Conservation (phyloP, 2,329 filamentous ascomycete species). For the Neonectria sp. region DNA sequence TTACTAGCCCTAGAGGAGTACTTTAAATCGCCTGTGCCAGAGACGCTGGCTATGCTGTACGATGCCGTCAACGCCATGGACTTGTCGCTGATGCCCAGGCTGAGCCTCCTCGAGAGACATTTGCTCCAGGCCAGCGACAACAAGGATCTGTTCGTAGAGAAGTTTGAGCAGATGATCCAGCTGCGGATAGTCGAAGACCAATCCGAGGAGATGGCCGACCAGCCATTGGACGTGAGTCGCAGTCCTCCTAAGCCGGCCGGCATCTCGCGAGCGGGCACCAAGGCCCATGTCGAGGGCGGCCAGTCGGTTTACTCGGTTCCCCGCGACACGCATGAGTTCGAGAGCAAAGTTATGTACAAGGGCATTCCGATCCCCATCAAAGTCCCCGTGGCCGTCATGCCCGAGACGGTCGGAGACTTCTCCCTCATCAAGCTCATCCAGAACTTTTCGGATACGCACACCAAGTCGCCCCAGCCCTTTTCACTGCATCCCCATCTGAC, state of each 20-base stretch:
- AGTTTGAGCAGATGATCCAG: conserved; percentile 95
- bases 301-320: conserved; percentile 81
- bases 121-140: conserved; percentile 92
- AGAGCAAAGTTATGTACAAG: conserved; percentile 95
- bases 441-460: conserved; percentile 88
- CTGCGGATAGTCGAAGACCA: conserved; percentile 81
- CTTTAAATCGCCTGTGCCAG: conserved; percentile 90
- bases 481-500: conserved; percentile 91
- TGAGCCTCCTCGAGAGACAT: conserved; percentile 87
- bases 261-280: conserved; percentile 74
- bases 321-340: conserved; percentile 97
- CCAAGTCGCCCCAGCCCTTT: conserved; percentile 88
- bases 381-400: conserved; percentile 92
- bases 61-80: conserved; percentile 98
- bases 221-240: conserved; percentile 58
- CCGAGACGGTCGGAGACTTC: conserved; percentile 97
- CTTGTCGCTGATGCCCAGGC: conserved; percentile 88
- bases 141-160: conserved; percentile 97
- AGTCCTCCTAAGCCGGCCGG: conserved; percentile 63
- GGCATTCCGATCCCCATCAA: conserved; percentile 97
- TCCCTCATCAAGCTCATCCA: conserved; percentile 97
- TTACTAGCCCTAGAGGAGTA: conserved; percentile 95
- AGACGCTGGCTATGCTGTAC: conserved; percentile 91
- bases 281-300: conserved; percentile 72
- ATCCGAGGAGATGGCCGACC: conserved; percentile 58